These are phyloP conservation scores for Croton laevigatus DNA, from an alignment of 441 rosid species.

Conservation along the genomic window DNA sequence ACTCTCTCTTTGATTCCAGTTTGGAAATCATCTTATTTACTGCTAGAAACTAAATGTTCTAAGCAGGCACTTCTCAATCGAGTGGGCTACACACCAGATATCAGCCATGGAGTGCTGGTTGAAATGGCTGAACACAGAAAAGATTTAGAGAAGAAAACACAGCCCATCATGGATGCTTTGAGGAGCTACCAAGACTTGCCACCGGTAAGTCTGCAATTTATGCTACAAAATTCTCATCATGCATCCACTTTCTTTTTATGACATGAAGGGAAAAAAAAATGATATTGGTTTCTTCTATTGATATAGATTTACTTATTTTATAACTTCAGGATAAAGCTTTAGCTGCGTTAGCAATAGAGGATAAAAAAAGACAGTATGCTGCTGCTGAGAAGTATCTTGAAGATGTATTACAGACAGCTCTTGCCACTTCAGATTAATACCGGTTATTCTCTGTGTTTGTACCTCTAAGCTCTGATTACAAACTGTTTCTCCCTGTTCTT, in stretches of 20 bases:
- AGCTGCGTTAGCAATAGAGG: conserved; percentile 92
- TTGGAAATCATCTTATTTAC: background rate
- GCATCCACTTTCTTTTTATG: background rate
- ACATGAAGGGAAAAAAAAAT: background rate
- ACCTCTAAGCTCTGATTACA: background rate
- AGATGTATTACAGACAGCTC: conserved; percentile 83
- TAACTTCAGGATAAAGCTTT: conserved; percentile 80
- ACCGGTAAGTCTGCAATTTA: conserved; percentile 48
- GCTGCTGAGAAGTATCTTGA: conserved; percentile 92
- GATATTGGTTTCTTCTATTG: background rate
- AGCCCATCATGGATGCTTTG: conserved; percentile 80
- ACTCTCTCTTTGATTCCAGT: background rate
- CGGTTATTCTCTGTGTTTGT: background rate
- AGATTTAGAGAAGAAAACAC: conserved; percentile 87
- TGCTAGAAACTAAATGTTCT: conserved; percentile 5
- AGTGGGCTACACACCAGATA: conserved; percentile 81
- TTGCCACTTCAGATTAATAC: conserved; percentile 45
- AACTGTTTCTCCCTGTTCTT: too few species aligned
- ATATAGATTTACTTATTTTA: background rate
- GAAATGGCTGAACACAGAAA: conserved; percentile 86
- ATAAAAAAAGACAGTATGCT: conserved; percentile 85
- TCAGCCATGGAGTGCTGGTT: conserved; percentile 81
- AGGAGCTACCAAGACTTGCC: conserved; percentile 97
- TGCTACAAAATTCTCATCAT: background rate
- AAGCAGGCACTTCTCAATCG: conserved; percentile 77